phyloP scores from a whole-genome alignment of 2,329 filamentous ascomycete species.

The Neonectria sp. region DNA sequence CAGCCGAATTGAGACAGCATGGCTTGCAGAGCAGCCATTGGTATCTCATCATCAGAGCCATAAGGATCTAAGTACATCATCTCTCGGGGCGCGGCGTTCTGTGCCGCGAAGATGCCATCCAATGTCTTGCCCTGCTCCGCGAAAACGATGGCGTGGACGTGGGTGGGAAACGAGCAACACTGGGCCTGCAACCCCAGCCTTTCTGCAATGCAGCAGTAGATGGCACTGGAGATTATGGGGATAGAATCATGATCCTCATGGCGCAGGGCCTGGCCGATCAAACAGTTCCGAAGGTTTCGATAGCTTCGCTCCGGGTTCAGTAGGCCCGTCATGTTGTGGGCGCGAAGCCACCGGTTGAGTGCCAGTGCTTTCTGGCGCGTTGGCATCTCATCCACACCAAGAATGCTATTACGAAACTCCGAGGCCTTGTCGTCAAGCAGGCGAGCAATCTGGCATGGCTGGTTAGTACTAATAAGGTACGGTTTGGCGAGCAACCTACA shows the following conservation, averaged over 20 bases:
- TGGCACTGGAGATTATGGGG: slow-evolving; percentile 88
- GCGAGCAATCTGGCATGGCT: slow-evolving; percentile 66
- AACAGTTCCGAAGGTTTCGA: slow-evolving; percentile 86
- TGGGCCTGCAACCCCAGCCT: slow-evolving; percentile 82
- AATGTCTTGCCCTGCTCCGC: slow-evolving; percentile 73
- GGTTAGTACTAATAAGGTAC: slow-evolving; percentile 24
- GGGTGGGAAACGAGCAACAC: slow-evolving; percentile 86
- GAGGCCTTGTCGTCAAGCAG: slow-evolving; percentile 76
- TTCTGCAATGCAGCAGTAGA: slow-evolving; percentile 86
- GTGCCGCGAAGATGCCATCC: slow-evolving; percentile 62
- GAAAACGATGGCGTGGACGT: slow-evolving; percentile 86
- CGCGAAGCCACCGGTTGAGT: slow-evolving; percentile 79
- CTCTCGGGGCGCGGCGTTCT: slow-evolving; percentile 55
- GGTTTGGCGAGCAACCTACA: slow-evolving; percentile 59
- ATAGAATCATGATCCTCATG: slow-evolving; percentile 83
- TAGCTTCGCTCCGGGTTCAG: slow-evolving; percentile 77
- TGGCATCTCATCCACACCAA: slow-evolving; percentile 68
- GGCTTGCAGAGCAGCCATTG: slow-evolving; percentile 69
- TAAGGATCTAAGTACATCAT: slow-evolving; percentile 90
- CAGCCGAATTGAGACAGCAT: slow-evolving; percentile 69
- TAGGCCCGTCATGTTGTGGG: slow-evolving; percentile 79
- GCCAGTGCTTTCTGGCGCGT: slow-evolving; percentile 77
- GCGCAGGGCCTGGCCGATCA: slow-evolving; percentile 85
- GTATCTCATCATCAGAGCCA: slow-evolving; percentile 77
- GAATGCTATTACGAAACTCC: slow-evolving; percentile 67